Percentiles rank a stretch among this genome's conserved stretches.
These are phyloP conservation scores for Raffaelea ambrosiae DNA, from an alignment of 2,329 filamentous ascomycete species.

Conservation along the genomic window DNA sequence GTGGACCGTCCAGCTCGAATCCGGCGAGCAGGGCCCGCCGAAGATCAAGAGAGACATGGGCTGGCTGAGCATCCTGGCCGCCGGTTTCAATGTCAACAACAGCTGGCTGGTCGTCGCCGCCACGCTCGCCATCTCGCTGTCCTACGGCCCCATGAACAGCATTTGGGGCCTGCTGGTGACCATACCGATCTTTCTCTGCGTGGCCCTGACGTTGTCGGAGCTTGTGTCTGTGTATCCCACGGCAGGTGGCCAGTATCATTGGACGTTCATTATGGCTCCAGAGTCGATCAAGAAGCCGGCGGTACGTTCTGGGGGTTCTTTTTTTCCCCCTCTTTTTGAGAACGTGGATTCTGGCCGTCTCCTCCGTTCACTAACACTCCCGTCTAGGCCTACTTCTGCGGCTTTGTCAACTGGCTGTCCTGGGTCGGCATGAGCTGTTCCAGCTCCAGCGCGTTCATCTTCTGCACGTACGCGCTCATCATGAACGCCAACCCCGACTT, in stretches of 20 bases:
- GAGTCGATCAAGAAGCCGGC: not conserved
- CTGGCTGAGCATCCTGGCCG: not conserved
- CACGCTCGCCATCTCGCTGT: not conserved
- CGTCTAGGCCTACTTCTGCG: not conserved
- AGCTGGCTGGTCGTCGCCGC: not conserved
- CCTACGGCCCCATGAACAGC: not conserved
- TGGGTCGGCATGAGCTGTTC: not conserved
- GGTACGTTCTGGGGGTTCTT: not conserved
- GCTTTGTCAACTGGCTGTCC: not conserved
- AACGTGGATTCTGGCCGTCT: too few species aligned
- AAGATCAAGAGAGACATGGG: not conserved
- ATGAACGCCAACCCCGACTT: not conserved
- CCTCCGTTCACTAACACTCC: not conserved
- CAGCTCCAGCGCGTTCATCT: not conserved
- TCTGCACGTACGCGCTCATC: not conserved
- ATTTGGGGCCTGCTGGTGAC: not conserved
- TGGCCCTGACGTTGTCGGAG: not conserved
- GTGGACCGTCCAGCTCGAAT: not conserved
- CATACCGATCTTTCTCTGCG: not conserved
- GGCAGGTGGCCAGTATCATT: not conserved
- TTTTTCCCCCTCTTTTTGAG: too few species aligned
- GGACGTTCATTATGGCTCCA: not conserved
- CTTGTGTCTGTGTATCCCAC: not conserved
- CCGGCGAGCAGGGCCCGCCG: not conserved
- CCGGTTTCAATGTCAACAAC: not conserved